Evolutionary conservation across 2,329 filamentous ascomycete genomes (phyloP).

Genomic region (Beauveria varroae): DNA sequence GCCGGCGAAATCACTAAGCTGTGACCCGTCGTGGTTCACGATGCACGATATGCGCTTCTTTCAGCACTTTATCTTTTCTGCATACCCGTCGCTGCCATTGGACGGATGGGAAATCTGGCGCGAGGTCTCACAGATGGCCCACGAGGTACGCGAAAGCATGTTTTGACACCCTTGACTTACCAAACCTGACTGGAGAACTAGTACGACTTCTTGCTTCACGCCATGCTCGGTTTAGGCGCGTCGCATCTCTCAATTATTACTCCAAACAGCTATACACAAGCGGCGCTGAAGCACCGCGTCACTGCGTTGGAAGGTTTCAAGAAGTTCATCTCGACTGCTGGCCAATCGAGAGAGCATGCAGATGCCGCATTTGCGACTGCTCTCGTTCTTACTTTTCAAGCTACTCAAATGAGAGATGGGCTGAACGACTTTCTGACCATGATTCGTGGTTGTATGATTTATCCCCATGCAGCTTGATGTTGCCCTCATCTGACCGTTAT

Average conservation of each 20-base stretch:
- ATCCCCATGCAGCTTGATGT: neutral
- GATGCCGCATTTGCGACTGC: constrained; percentile 11
- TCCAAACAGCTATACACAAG: neutral
- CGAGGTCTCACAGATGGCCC: constrained; percentile 28
- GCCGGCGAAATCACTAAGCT: constrained; percentile 12
- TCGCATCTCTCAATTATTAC: constrained; percentile 10
- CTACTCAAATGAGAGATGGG: constrained; percentile 8
- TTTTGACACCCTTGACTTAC: neutral
- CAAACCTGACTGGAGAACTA: constrained; percentile 12
- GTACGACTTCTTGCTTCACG: constrained; percentile 34
- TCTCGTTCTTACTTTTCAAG: constrained; percentile 8
- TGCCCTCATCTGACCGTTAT: neutral
- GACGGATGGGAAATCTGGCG: constrained; percentile 29
- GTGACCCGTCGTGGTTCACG: constrained; percentile 25
- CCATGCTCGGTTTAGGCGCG: constrained; percentile 30
- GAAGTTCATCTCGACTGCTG: constrained; percentile 6
- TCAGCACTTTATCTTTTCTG: constrained; percentile 42
- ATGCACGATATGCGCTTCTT: constrained; percentile 43
- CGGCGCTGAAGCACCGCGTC: constrained; percentile 5
- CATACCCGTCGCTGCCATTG: constrained; percentile 33
- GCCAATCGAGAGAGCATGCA: constrained; percentile 2
- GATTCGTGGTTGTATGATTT: constrained; percentile 5
- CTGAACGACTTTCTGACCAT: constrained; percentile 11
- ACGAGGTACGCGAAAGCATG: constrained; percentile 21
- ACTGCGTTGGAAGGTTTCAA: constrained; percentile 11